Base-by-base conservation (phyloP, 495 filamentous ascomycete species). In the Lophium mytilinum region DNA sequence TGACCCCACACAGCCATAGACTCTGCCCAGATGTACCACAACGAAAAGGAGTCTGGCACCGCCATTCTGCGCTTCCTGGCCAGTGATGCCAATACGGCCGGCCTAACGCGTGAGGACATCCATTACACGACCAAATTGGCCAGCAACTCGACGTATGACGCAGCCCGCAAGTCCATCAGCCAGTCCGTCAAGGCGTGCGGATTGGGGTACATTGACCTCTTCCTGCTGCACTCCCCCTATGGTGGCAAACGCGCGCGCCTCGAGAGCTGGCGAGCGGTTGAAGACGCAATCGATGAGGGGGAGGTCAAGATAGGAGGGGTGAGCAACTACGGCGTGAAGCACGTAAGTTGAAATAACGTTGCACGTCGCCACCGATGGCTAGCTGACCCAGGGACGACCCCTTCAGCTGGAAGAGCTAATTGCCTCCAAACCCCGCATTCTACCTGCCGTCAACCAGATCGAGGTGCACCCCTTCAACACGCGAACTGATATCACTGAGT, bases 381-480 rank as follows among this genome's bases (percentile, higher is more conserved):
- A 17, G 50, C 57, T 50, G 48, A 56, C 41, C n/a, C 18, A 30
- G 24, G 24, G 24, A 30, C 24, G 24, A 6, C 24, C 24, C 21
- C 40, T 50, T 19, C 61, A 83, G 77, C 68, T 88, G 12, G 70
- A 84, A 60, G 84, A 89, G 68, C 74, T 88, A 9, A 70, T 83
- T 48, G 74, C 65, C 24, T 79, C 76, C 11, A 75, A 74, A 43
- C 80, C 77, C 15, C 68, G 67, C 11, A 68, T 84, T 18, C 47
- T 66, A 9, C 83, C 84, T 0, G 75, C 74, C 0, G 77, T 88
- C 33, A 86, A 88, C 57, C 85, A 88, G 68, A 77, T 86, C 54
- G 85, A 87, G 65, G 75, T 85, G 0, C 83, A 87, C 52, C 85
- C 83, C 0, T 88, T 86, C 71, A 84, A 86, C 56, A 81, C 82